phyloP scores from a whole-genome alignment of 495 filamentous ascomycete species.

The Penicillium cosmopolitanum region DNA sequence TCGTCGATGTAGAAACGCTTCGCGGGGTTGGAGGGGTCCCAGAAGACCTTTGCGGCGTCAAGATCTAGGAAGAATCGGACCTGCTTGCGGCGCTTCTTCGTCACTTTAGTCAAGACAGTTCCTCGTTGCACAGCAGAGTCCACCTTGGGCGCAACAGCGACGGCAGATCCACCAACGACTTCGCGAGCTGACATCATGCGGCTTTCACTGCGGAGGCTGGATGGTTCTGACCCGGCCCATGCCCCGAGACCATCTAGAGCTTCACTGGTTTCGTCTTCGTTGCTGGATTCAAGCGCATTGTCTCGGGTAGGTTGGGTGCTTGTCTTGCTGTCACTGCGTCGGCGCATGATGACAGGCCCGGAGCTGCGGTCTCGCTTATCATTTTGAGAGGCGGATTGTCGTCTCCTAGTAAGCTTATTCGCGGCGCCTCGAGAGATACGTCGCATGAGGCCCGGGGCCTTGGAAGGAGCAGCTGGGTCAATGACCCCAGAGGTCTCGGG shows the following conservation, averaged over 20 bases:
- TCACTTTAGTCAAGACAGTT: constrained; percentile 76
- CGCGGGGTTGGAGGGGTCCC: constrained; percentile 76
- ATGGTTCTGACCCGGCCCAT: constrained; percentile 45
- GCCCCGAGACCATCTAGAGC: constrained; percentile 40
- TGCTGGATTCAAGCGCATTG: constrained; percentile 52
- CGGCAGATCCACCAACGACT: constrained; percentile 19
- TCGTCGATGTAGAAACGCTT: constrained; percentile 94
- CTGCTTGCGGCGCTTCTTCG: constrained; percentile 75
- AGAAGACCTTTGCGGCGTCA: constrained; percentile 80
- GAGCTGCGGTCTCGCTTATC: constrained; percentile 82
- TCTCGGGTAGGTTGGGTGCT: constrained; percentile 59
- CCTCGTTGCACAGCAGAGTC: constrained; percentile 74
- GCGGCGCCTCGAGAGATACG: constrained; percentile 67
- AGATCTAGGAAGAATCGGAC: constrained; percentile 78
- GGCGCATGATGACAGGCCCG: constrained; percentile 83
- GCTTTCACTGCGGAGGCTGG: constrained; percentile 43
- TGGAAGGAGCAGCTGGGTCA: constrained; percentile 55
- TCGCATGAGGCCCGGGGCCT: constrained; percentile 64
- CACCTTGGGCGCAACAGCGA: constrained; percentile 67
- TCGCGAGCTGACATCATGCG: constrained; percentile 37
- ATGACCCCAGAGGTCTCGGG: constrained; percentile 43
- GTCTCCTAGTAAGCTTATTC: constrained; percentile 64
- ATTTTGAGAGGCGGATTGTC: constrained; percentile 71
- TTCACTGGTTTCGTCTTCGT: constrained; percentile 70
- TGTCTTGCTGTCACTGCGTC: constrained; percentile 84